These are phyloP conservation scores for Colletotrichum acutatum DNA, from an alignment of 2,329 filamentous ascomycete species.

Conservation along the genomic window DNA sequence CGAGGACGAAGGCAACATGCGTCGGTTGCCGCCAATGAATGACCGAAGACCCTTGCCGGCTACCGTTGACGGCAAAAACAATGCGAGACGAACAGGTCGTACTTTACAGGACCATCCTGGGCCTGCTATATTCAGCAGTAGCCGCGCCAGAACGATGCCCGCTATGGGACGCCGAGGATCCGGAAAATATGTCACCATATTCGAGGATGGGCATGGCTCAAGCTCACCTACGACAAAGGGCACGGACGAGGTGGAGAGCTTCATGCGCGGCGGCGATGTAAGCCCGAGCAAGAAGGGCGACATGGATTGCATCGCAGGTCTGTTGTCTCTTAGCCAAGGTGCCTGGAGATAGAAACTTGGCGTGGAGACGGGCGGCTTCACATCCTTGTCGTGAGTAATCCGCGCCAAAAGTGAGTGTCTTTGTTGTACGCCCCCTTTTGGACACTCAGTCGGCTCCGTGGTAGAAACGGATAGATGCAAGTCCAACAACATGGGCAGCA, in stretches of 20 bases:
- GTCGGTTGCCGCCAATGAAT: slow-evolving; percentile 38
- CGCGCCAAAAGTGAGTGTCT: neutral
- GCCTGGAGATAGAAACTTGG: slow-evolving; percentile 74
- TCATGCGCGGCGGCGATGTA: slow-evolving; percentile 74
- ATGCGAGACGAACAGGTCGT: slow-evolving; percentile 55
- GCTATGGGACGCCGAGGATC: slow-evolving; percentile 43
- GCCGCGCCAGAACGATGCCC: slow-evolving; percentile 55
- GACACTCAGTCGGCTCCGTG: neutral
- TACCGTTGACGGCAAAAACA: slow-evolving; percentile 41
- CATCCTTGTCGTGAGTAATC: no score
- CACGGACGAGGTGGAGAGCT: slow-evolving; percentile 73
- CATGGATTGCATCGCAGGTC: slow-evolving; percentile 88
- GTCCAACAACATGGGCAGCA: neutral
- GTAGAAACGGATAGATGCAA: neutral
- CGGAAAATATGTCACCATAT: slow-evolving; percentile 57
- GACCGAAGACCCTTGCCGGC: slow-evolving; percentile 51
- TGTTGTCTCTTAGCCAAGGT: slow-evolving; percentile 91
- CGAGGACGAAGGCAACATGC: slow-evolving; percentile 57
- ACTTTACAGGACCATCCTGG: slow-evolving; percentile 53
- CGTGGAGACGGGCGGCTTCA: slow-evolving; percentile 16
- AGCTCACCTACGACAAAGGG: slow-evolving; percentile 37
- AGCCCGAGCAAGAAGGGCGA: slow-evolving; percentile 81
- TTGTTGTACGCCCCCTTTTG: neutral
- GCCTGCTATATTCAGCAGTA: slow-evolving; percentile 44
- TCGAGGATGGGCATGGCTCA: slow-evolving; percentile 58